Percentiles rank a stretch among this genome's conserved stretches.
phyloP scores from a whole-genome alignment of 768 basidiomycete species.

The Leucosporidium yakuticum region DNA sequence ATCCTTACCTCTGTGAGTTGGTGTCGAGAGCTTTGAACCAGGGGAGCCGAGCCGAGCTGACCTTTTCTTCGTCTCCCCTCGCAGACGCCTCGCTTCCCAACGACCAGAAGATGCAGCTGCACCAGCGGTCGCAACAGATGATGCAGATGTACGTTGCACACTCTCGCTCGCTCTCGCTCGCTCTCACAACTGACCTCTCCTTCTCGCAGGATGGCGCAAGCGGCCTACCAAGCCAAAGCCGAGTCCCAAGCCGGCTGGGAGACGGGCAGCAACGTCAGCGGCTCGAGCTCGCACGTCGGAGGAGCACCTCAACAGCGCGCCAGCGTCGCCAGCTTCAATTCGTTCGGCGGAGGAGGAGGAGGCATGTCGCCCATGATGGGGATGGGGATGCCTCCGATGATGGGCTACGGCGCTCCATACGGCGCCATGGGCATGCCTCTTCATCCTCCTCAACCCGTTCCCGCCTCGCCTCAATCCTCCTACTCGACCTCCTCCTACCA shows the following conservation, averaged over 20 bases:
- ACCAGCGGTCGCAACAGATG: constrained; percentile 33
- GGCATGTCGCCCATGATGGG: not conserved
- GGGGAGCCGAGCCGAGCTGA: not conserved
- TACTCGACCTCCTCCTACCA: not conserved
- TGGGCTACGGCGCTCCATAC: constrained; percentile 7
- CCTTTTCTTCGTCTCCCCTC: not conserved
- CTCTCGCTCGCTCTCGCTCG: no score
- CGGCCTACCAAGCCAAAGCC: constrained; percentile 5
- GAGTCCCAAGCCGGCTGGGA: constrained; percentile 1
- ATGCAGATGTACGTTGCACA: constrained; percentile 21
- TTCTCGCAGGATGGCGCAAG: constrained; percentile 3
- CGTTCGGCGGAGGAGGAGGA: not conserved
- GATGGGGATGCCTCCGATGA: not conserved
- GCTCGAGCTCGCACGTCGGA: not conserved
- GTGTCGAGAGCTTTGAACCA: not conserved
- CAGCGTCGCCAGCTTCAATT: no score
- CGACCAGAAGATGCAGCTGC: constrained; percentile 34
- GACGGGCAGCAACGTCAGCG: not conserved
- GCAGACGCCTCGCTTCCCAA: constrained; percentile 33
- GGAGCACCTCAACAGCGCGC: no score
- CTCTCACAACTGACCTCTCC: no score
- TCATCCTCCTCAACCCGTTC: no score
- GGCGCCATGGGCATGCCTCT: not conserved
- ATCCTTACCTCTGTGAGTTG: constrained; percentile 10
- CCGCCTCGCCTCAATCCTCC: no score